These are phyloP conservation scores for Microascus cirrosus DNA, from an alignment of 2,329 filamentous ascomycete genomes.

Conservation along the genomic window DNA sequence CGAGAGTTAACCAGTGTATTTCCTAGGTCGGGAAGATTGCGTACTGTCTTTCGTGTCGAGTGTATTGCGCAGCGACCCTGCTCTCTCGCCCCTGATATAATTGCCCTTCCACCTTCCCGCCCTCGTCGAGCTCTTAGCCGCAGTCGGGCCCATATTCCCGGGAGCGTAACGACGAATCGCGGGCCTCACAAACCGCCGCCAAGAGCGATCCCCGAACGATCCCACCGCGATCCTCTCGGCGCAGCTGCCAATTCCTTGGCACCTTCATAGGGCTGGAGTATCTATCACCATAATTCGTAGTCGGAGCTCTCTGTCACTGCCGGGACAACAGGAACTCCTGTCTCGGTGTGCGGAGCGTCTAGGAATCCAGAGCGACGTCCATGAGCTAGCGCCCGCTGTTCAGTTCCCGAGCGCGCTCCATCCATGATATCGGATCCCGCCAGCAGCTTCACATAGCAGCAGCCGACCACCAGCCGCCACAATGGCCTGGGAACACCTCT, in stretches of 20 bases:
- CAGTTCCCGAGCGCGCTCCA: not conserved
- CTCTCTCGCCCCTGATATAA: too few relatives aligned
- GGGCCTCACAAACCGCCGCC: not conserved
- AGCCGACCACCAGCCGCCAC: not conserved
- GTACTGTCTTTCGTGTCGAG: too few relatives aligned
- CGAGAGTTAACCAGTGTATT: too few relatives aligned
- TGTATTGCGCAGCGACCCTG: too few relatives aligned
- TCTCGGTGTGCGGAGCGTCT: not conserved
- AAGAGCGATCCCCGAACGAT: not conserved
- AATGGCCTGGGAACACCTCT: slow-evolving; percentile 76
- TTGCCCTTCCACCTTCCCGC: too few relatives aligned
- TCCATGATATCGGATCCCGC: not conserved
- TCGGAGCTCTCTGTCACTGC: not conserved
- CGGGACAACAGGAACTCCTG: not conserved
- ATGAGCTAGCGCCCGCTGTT: not conserved
- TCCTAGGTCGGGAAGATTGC: too few relatives aligned
- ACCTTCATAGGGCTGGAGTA: not conserved
- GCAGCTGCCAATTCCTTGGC: not conserved
- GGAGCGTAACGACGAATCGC: not conserved
- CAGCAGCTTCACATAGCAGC: not conserved
- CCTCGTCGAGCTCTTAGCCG: too few relatives aligned
- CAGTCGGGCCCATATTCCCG: not conserved
- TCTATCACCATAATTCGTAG: not conserved
- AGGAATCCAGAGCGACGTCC: not conserved
- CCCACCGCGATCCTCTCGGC: not conserved